Evolutionary conservation across 495 filamentous ascomycete genomes (phyloP), one percentile per base, ranked within the genome.

Genomic region (Neurospora sp.): DNA sequence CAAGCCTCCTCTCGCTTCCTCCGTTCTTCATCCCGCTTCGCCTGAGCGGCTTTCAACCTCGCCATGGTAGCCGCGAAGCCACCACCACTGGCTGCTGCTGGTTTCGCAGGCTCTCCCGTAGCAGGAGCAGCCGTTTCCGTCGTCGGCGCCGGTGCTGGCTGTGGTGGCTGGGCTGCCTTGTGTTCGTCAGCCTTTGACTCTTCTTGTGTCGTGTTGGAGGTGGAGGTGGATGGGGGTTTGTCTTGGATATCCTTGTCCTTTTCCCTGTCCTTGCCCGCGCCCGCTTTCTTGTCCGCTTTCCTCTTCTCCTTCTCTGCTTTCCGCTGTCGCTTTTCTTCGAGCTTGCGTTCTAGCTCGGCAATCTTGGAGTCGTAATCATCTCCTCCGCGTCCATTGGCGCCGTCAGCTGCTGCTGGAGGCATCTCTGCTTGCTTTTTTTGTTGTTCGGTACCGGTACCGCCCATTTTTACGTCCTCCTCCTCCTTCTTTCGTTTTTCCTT

Each of bases 21-120:
- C 70, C 75, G 77, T 48, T 78, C 77, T 37, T 76, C 79, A 2
- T 81, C 77, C 37, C 72, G 75, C 73, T 82, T 81, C 9, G 81
- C 81, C 71, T 85, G 82, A 4, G 83, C 83, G 14, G 82, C 82
- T 40, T 76, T 72, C 14, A 85, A 68, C 44, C 82, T 78, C 3
- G 80, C 83, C 80, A 85, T 80, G 9, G 79, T 82, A 22, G 81
- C 80, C 22, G 83, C 75, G 59, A 78, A 78, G 74, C 76, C 75
- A 73, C 46, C 77, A 68, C 44, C 44, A 48, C 16, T 18, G 7
- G 18, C 42, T 44, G 42, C 18, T 44, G 71, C 69, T 59, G 48
- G 39, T 61, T 70, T 74, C 14, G 53, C 39, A 65, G 72, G 48
- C 31, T 37, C 22, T 20, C 48, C 71, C n/a, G 39, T 40, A 44